phyloP scores from a whole-genome alignment of 306 rosid genomes.

The Pyrus betulifolia region DNA sequence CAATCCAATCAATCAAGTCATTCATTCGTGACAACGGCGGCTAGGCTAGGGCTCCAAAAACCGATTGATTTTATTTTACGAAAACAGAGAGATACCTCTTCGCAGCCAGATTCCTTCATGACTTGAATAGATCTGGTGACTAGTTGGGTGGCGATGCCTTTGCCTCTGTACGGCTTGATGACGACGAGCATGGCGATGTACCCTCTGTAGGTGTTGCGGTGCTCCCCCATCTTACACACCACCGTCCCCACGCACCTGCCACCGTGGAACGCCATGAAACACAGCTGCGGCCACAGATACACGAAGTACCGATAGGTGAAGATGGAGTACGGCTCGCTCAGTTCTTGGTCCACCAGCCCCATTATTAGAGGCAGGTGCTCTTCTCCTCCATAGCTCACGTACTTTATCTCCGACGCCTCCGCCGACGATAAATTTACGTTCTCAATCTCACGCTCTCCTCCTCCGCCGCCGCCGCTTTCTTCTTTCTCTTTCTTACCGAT shows the following conservation, averaged over 20 bases:
- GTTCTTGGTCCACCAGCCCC: conserved; percentile 86
- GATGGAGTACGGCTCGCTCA: conserved; percentile 97
- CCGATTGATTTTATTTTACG: neutral
- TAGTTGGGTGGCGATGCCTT: conserved; percentile 89
- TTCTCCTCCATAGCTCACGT: conserved; percentile 79
- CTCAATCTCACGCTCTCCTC: conserved; percentile 16
- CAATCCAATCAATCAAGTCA: neutral
- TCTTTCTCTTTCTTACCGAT: conserved; percentile 12
- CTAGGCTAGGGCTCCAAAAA: neutral
- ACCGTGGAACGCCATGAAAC: conserved; percentile 80
- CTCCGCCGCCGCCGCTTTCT: conserved; percentile 11
- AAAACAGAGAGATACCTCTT: conserved; percentile 50
- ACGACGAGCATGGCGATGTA: conserved; percentile 96
- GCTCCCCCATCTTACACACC: conserved; percentile 97
- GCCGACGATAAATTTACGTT: conserved; percentile 34
- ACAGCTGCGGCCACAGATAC: conserved; percentile 93
- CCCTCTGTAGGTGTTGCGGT: conserved; percentile 78
- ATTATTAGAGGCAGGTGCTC: conserved; percentile 81
- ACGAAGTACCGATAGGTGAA: conserved; percentile 96
- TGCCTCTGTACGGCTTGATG: conserved; percentile 81
- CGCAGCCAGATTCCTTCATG: conserved; percentile 97
- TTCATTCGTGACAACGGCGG: neutral
- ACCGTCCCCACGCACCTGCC: conserved; percentile 94
- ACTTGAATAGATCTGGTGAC: conserved; percentile 80
- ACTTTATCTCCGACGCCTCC: conserved; percentile 59